Conservation (phyloP, 805 yeast species). For the Metschnikowia kofuensis region DNA sequence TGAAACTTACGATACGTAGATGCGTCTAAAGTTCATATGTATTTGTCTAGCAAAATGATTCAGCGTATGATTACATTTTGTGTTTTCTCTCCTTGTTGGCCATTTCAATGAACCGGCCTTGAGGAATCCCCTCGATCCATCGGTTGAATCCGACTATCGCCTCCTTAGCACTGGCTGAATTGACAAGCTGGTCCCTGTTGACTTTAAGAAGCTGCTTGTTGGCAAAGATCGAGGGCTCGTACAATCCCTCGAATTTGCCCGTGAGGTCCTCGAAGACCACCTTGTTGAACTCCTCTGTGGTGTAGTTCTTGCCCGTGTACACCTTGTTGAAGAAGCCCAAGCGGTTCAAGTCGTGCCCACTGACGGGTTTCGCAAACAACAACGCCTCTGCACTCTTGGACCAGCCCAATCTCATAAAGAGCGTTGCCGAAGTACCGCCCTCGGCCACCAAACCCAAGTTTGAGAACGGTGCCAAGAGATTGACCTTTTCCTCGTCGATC, state of each 20-base stretch:
- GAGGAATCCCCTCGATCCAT: conserved; percentile 76
- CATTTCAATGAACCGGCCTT: conserved; percentile 56
- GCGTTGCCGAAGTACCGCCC: conserved; percentile 69
- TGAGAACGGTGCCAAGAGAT: conserved; percentile 71
- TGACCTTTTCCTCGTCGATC: conserved; percentile 53
- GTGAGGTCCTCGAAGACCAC: conserved; percentile 34
- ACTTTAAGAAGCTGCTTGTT: conserved; percentile 46
- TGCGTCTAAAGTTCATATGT: neutral
- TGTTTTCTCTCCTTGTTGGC: conserved; percentile 55
- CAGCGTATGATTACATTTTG: conserved; percentile 42
- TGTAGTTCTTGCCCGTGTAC: conserved; percentile 36
- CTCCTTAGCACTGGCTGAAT: conserved; percentile 61
- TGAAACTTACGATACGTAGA: neutral
- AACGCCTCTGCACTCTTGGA: conserved; percentile 72
- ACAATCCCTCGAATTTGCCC: conserved; percentile 40
- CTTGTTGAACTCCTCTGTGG: conserved; percentile 44
- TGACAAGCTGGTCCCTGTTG: conserved; percentile 38
- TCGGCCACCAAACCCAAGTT: conserved; percentile 81
- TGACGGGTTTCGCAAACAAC: conserved; percentile 63
- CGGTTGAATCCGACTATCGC: conserved; percentile 63
- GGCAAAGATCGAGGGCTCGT: conserved; percentile 41
- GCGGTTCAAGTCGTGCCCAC: conserved; percentile 51
- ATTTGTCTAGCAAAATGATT: neutral
- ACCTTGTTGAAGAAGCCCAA: conserved; percentile 64
- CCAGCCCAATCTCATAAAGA: conserved; percentile 68